Conservation (phyloP, 495 filamentous ascomycete genomes). For the Podospora appendiculata region DNA sequence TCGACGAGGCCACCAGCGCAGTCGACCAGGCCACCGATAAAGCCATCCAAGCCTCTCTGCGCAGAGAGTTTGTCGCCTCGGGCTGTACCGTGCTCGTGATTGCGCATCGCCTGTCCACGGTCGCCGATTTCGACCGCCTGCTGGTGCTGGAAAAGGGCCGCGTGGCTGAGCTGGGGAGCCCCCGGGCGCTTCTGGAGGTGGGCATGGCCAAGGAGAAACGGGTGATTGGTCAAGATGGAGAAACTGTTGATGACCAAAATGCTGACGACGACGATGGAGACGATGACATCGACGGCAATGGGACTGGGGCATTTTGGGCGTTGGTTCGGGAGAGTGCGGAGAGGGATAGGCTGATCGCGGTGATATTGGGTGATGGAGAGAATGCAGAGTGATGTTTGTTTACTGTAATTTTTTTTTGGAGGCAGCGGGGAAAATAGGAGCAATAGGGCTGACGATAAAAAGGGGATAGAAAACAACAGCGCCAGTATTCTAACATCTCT, state of each 20-base stretch:
- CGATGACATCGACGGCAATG: background rate
- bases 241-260: background rate
- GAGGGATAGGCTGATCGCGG: constrained; percentile 15
- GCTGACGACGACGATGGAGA: background rate
- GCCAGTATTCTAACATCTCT: too few species aligned
- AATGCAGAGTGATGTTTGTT: background rate
- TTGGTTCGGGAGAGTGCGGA: constrained; percentile 22
- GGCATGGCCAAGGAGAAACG: constrained; percentile 4
- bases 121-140: constrained; percentile 63
- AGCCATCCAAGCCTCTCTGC: constrained; percentile 61
- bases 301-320: constrained; percentile 19
- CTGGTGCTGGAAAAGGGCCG: constrained; percentile 54
- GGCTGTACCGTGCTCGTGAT: constrained; percentile 74
- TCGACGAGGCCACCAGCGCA: constrained; percentile 81
- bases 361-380: constrained; percentile 11
- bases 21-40: constrained; percentile 67
- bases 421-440: too few species aligned
- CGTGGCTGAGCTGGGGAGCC: constrained; percentile 48
- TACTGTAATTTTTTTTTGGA: background rate
- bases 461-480: too few species aligned
- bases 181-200: constrained; percentile 13
- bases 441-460: too few species aligned
- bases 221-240: background rate
- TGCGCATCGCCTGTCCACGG: constrained; percentile 62
- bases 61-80: constrained; percentile 60